Evolutionary conservation across 768 basidiomycete species (phyloP).

Genomic region (Neoboletus brunneissimus): DNA sequence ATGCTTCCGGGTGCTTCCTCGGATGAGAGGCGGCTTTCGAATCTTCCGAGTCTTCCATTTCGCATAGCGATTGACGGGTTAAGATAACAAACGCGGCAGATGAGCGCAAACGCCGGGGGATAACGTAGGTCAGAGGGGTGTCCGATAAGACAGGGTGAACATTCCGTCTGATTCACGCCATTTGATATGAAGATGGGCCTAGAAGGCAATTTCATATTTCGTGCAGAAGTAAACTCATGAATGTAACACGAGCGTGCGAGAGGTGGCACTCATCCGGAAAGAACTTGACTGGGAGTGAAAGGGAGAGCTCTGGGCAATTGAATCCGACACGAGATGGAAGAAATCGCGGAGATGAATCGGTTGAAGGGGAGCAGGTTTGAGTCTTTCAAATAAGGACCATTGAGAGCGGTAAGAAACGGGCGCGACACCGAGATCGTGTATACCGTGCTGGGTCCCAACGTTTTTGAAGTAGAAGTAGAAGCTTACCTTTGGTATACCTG

Average conservation of each 20-base stretch:
- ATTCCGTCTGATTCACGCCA: neutral
- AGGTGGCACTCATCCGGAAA: neutral
- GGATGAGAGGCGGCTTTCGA: conserved; percentile 10
- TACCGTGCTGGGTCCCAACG: neutral
- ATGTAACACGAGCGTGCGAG: neutral
- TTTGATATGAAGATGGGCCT: neutral
- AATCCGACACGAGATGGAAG: neutral
- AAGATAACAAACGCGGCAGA: neutral
- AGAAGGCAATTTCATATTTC: neutral
- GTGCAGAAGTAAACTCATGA: neutral
- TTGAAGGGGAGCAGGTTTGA: neutral
- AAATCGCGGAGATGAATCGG: conserved; percentile 6
- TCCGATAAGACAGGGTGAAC: neutral
- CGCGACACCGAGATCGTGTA: neutral
- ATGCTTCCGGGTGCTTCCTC: neutral
- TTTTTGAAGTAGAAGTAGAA: neutral
- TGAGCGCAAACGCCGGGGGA: neutral
- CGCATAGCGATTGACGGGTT: conserved; percentile 1
- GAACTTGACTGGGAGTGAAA: neutral
- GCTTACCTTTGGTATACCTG: neutral
- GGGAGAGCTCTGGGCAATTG: neutral
- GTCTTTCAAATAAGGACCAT: neutral
- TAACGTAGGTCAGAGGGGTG: neutral
- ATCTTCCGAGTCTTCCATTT: conserved; percentile 2
- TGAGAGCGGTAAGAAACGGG: neutral